Conservation (phyloP, 495 filamentous ascomycete genomes). For the Tuber umbilicatum region DNA sequence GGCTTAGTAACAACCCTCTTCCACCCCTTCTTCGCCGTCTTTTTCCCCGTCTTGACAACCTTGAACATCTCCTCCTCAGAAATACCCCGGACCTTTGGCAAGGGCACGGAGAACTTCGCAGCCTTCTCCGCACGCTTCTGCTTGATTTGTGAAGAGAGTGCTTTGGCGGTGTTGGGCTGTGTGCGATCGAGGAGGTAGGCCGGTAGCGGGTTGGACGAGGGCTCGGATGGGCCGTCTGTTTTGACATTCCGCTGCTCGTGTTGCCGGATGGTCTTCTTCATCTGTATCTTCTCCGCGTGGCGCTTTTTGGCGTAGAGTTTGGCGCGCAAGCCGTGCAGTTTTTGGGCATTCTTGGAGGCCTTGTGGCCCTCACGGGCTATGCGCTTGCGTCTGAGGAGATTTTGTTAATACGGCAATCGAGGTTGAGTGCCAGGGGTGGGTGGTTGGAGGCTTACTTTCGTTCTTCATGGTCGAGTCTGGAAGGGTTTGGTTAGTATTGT, state of each 20-base stretch:
- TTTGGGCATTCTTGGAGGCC: slow-evolving; percentile 79
- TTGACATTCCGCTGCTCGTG: slow-evolving; percentile 95
- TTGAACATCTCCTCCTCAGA: slow-evolving; percentile 98
- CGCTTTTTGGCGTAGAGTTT: slow-evolving; percentile 94
- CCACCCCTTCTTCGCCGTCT: slow-evolving; percentile 64
- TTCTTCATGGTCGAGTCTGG: slow-evolving; percentile 79
- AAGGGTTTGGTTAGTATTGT: slow-evolving; percentile 17
- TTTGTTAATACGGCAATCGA: neutral
- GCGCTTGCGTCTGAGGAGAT: slow-evolving; percentile 60
- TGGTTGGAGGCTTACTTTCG: slow-evolving; percentile 45
- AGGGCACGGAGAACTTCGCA: slow-evolving; percentile 87
- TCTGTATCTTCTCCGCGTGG: slow-evolving; percentile 96
- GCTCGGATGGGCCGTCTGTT: slow-evolving; percentile 67
- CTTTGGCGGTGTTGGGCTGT: slow-evolving; percentile 82
- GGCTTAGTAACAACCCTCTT: slow-evolving; percentile 95
- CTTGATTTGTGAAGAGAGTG: slow-evolving; percentile 75
- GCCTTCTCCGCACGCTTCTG: slow-evolving; percentile 85
- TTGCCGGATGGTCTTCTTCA: slow-evolving; percentile 90
- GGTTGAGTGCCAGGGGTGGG: neutral
- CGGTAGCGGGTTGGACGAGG: slow-evolving; percentile 66
- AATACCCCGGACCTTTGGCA: slow-evolving; percentile 92
- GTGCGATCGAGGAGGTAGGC: slow-evolving; percentile 85
- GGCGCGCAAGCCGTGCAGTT: slow-evolving; percentile 79
- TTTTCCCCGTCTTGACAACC: slow-evolving; percentile 83
- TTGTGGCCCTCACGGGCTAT: slow-evolving; percentile 81